Base-by-base conservation (phyloP, 495 filamentous ascomycete genomes). In the Aspergillus heteromorphus region DNA sequence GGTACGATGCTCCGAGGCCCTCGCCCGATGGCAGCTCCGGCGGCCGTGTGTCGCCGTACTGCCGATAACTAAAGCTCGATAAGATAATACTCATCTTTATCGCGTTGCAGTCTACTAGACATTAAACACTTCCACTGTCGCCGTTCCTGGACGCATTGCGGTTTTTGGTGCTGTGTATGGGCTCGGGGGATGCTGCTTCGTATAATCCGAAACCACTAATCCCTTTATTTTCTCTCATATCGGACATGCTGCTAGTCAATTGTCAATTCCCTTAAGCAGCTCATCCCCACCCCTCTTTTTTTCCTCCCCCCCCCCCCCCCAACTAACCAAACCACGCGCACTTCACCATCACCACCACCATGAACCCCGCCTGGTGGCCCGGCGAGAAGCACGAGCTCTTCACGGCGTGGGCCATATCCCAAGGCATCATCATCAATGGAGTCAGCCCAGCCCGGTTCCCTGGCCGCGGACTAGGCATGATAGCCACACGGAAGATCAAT, bases 401-500 rank as follows among this genome's bases (percentile, higher is more conserved):
- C 47, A 71, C 81, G 6, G 49, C 72, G 57, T 91, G 87, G 87
- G 82, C 85, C n/a, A 67, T 68, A 5, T 66, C 70, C 4, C 72
- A 79, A 36, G 83, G 83, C 9, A 72, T 90, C 40, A 65, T 73
- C 3, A 72, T 84, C 38, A 75, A 82, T 51, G 83, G 83, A 11
- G 80, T 91, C 49, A 68, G 65, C 16, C 81, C 86, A 31, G 76
- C 68, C 16, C 72, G 62, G 60, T 80, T 92, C 23, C 80, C 83
- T 8, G 83, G 83, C 1, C 75, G 85, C 20, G 89, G 90, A 7
- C 70, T 92, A 10, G 89, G 91, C 20, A 83, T 95, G 50, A 77
- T 89, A 34, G 85, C 89, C 3, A 83, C 81, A 2, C 76, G 77
- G 14, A 66, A 71, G 6, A 78, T 92, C 53, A 67, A 85, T 72